A percentile compares a stretch with the other conserved stretches of the same genome.
Evolutionary conservation across 2,329 filamentous ascomycete species (phyloP).

Genomic region (Fusarium solani-melongenae): DNA sequence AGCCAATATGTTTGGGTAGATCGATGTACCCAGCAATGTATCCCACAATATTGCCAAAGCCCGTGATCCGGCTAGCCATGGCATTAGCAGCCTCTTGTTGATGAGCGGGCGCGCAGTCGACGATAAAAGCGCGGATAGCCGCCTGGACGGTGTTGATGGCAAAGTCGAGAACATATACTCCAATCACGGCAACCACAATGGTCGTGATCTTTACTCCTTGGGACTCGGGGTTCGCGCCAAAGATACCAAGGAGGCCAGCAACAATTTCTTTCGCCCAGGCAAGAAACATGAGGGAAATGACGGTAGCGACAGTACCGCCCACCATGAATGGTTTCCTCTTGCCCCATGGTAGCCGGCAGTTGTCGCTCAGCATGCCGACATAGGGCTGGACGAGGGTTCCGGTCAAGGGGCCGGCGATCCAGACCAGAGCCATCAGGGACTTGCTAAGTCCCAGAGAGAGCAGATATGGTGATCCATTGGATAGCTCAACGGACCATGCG

Average conservation of each 20-base stretch:
- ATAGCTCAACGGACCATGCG: slow-evolving; percentile 94
- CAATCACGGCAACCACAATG: slow-evolving; percentile 83
- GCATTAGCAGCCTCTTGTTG: slow-evolving; percentile 95
- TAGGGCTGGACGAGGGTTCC: slow-evolving; percentile 85
- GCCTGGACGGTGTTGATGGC: slow-evolving; percentile 98
- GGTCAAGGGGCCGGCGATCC: slow-evolving; percentile 84
- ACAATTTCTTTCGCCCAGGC: slow-evolving; percentile 82
- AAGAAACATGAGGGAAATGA: slow-evolving; percentile 74
- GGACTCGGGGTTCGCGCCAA: slow-evolving; percentile 76
- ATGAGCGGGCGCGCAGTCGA: slow-evolving; percentile 90
- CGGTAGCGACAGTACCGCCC: slow-evolving; percentile 73
- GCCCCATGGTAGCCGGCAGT: slow-evolving; percentile 78
- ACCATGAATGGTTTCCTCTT: slow-evolving; percentile 87
- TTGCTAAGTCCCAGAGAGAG: slow-evolving; percentile 85
- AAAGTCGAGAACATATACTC: slow-evolving; percentile 93
- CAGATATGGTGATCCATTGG: slow-evolving; percentile 88
- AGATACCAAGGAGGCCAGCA: slow-evolving; percentile 72
- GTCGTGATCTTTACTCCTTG: slow-evolving; percentile 71
- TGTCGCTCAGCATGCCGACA: slow-evolving; percentile 83
- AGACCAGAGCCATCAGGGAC: slow-evolving; percentile 83
- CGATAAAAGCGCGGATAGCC: slow-evolving; percentile 89
- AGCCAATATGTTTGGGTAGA: slow-evolving; percentile 78
- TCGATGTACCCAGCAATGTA: slow-evolving; percentile 89
- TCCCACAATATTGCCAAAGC: slow-evolving; percentile 89
- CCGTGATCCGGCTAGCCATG: slow-evolving; percentile 89